A percentile compares a stretch with the other conserved stretches of the same genome.
phyloP scores from a whole-genome alignment of 495 filamentous ascomycete species.

The Lindgomyces ingoldianus region DNA sequence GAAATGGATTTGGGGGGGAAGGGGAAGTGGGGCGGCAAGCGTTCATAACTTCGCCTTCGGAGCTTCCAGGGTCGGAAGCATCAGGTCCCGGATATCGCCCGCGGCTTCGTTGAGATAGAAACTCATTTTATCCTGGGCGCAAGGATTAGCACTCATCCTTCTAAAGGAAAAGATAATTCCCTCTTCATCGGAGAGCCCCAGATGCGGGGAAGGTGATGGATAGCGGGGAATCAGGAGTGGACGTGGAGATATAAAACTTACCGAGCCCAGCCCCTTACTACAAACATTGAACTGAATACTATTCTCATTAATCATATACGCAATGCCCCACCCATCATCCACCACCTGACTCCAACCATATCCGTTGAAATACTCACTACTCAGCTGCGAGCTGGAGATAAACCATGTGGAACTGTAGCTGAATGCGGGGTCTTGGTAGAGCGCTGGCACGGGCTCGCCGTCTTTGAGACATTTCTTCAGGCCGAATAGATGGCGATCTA shows the following conservation, averaged over 20 bases:
- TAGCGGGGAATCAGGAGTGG: too few relatives aligned
- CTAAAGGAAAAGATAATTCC: background rate
- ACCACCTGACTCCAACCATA: slow-evolving; percentile 99
- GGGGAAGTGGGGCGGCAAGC: too few relatives aligned
- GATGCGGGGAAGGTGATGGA: too few relatives aligned
- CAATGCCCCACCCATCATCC: slow-evolving; percentile 93
- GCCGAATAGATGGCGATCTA: slow-evolving; percentile 95
- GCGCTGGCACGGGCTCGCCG: slow-evolving; percentile 75
- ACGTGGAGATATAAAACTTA: slow-evolving; percentile 23
- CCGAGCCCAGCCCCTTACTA: slow-evolving; percentile 82
- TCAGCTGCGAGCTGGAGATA: slow-evolving; percentile 84
- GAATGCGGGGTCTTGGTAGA: slow-evolving; percentile 87
- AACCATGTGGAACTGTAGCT: slow-evolving; percentile 86
- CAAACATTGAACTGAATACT: slow-evolving; percentile 98
- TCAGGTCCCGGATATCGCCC: slow-evolving; percentile 81
- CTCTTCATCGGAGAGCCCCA: too few relatives aligned
- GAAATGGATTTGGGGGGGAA: too few relatives aligned
- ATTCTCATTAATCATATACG: slow-evolving; percentile 99
- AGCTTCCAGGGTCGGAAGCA: slow-evolving; percentile 77
- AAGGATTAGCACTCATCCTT: slow-evolving; percentile 17
- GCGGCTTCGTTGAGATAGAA: slow-evolving; percentile 94
- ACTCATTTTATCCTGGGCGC: slow-evolving; percentile 74
- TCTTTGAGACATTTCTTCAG: slow-evolving; percentile 86
- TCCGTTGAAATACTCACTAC: slow-evolving; percentile 96
- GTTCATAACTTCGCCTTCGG: slow-evolving; percentile 87